Evolutionary conservation across 352 stramenopile species (phyloP), one percentile per base, ranked within the genome.

Genomic region (Nothophytophthora sp.): DNA sequence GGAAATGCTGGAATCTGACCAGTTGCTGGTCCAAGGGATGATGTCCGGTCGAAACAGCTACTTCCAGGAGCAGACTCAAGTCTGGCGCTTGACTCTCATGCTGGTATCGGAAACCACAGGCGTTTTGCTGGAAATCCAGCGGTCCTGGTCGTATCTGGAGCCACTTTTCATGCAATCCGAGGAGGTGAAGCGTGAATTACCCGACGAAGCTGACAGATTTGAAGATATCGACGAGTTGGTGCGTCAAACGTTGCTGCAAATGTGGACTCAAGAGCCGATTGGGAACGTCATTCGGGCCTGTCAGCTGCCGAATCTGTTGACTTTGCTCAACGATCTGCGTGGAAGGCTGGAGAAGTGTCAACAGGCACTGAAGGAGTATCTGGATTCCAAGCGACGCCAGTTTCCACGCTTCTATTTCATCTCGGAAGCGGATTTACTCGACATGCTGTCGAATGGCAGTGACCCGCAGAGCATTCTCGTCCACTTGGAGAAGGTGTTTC

Each of bases 371-470:
- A 95, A 92, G 43, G 92, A 98, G 55, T 98, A 97, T 57, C 64
- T 98, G n/a, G 95, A 98, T 44, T 87, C 88, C 1, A 96, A 97
- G 47, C 76, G 93, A 1, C 72, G 89, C 0, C 66, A 96, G 28
- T 98, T 98, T 36, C 95, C 95, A 5, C 79, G 95, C 0, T 98
- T 98, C 46, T 98, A 98, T 63, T 98, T 98, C 49, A 90, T 97
- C n/a, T 97, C 90, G 0, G 93, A 97, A 59, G 81, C 90, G 0
- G 93, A 98, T 59, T 56, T 98, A 24, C 70, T 98, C 12, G 94
- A 98, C 54, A 84, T 98, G 28, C 73, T 98, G 5, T 98, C 90
- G 13, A 98, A 97, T 42, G 94, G 95, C 4, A 94, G 70, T 36
- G 73, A 76, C 9, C 94, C 93, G 2, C 71, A 79, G 27, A 95